Base-by-base conservation (phyloP, 257 asterid species). In the Orobanche coerulescens region DNA sequence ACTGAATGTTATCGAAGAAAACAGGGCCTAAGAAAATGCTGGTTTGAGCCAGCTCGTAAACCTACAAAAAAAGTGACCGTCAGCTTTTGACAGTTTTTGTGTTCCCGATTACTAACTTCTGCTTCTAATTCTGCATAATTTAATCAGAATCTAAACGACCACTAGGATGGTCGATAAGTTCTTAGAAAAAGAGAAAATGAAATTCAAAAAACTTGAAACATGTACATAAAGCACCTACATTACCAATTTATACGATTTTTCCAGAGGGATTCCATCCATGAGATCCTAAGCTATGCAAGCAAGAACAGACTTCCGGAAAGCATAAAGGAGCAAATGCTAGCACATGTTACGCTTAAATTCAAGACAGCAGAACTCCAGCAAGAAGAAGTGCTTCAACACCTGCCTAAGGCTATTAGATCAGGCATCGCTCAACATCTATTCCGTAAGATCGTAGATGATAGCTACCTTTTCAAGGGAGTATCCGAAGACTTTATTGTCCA, bases 361-460 rank as follows among this genome's bases (percentile, higher is more conserved):
- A 92, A 78, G 80, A 86, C 98, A 1, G 94, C 95, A 34, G 91
- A 86, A 69, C 78, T 92, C 63, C 93, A 88, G 78, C 97, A 92
- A 72, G 94, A 91, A 75, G 92, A 81, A 79, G 95, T 88, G 53
- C 79, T 92, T 18, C 72, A 78, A 79, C 83, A 71, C 71, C 25
- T 92, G 54, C 98, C 98, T 0, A 88, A 92, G 78, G 98, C 98
- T 36, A 82, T 92, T 74, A 79, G 98, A 75, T 76, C 91, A n/a
- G 67, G 95, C 76, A 92, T 92, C 37, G 91, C 93, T 10, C 94
- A 76, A 48, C 93, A 88, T 74, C 98, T 92, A 31, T 92, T 92
- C 71, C 89, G 76, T 62, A 4, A 26, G 23, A 82, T 76, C 4
- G 83, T 92, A 6, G 91, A 81, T 53, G 81, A 61, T 49, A 64